Evolutionary conservation across 176 grass and related monocot species (phyloP).

Genomic region (Phyllostachys edulis): DNA sequence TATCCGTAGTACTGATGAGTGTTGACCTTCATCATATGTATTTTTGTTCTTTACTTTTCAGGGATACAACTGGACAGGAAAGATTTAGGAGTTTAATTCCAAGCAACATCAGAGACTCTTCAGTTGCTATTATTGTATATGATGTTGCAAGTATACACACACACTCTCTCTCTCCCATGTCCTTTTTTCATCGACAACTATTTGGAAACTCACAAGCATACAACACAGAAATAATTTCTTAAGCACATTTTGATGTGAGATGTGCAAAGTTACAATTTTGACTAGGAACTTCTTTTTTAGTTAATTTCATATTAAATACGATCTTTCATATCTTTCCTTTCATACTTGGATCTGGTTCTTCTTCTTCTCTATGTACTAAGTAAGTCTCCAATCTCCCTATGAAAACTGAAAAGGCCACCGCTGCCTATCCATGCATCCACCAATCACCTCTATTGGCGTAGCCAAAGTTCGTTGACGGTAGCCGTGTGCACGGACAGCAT

Average conservation of each 20-base stretch:
- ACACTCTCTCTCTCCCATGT: neutral
- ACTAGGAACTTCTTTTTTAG: neutral
- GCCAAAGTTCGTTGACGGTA: too few relatives aligned
- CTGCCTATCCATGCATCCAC: too few relatives aligned
- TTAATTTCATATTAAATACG: neutral
- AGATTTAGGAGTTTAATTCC: constrained; percentile 97
- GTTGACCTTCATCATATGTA: neutral
- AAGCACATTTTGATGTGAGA: neutral
- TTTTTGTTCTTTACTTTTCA: constrained; percentile 34
- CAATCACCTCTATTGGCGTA: too few relatives aligned
- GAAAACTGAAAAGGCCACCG: too few relatives aligned
- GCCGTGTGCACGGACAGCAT: too few relatives aligned
- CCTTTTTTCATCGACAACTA: neutral
- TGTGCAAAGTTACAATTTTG: neutral
- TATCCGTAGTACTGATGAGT: neutral
- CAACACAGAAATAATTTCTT: neutral
- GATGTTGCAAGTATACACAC: constrained; percentile 98
- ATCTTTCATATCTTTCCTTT: constrained; percentile 14
- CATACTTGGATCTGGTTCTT: too few relatives aligned
- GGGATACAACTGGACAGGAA: constrained; percentile 97
- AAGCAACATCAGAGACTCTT: constrained; percentile 96
- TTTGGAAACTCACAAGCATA: neutral
- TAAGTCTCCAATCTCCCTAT: too few relatives aligned
- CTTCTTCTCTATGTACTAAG: too few relatives aligned
- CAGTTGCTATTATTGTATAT: constrained; percentile 92